Evolutionary conservation across 1,284 basidiomycete genomes (phyloP), one percentile per base, ranked within the genome.

Genomic region (Trametes hirsuta): DNA sequence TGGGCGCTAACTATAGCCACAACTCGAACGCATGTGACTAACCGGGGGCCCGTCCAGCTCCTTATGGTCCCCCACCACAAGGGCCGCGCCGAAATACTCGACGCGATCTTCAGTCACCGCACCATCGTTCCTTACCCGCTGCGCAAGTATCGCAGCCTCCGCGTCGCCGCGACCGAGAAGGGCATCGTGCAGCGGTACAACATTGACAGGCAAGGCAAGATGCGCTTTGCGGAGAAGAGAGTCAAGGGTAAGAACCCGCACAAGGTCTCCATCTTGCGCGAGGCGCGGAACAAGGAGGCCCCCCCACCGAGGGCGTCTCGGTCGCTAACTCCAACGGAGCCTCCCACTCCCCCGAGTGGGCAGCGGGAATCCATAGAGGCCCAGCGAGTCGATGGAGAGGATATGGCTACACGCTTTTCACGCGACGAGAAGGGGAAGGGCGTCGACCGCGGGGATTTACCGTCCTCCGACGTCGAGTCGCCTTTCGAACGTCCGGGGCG

Each of bases 401-500:
- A 30, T 36, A 24, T 51, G 24, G 36, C 34, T 6, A 34, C 41
- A 18, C 41, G 10, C 3, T 39, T 49, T 18, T 45, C 42, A 5
- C 47, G 41, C 11, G 21, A 21, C n/a, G 35, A 50, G 36, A 61
- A 61, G 42, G 59, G 55, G 4, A 61, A 61, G 47, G 51, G 47
- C 6, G 50, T 61, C 0, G 51, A 57, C 18, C 30, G 51, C 22
- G 35, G 39, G n/a, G 35, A 46, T 4, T 44, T 25, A 11, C 18
- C 37, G n/a, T 39, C 34, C n/a, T 40, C 36, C 18, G 35, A 24
- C 9, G 37, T 45, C 18, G 24, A 46, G 10, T 52, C 61, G n/a
- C 61, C 53, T 0, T 62, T 47, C 35, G 44, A 24, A 6, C 35
- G 54, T n/a, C 61, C 56, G 6, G 37, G 53, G 2, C 56, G 56